Base-by-base conservation (phyloP, 495 filamentous ascomycete species). In the Gamarada debralockiae region DNA sequence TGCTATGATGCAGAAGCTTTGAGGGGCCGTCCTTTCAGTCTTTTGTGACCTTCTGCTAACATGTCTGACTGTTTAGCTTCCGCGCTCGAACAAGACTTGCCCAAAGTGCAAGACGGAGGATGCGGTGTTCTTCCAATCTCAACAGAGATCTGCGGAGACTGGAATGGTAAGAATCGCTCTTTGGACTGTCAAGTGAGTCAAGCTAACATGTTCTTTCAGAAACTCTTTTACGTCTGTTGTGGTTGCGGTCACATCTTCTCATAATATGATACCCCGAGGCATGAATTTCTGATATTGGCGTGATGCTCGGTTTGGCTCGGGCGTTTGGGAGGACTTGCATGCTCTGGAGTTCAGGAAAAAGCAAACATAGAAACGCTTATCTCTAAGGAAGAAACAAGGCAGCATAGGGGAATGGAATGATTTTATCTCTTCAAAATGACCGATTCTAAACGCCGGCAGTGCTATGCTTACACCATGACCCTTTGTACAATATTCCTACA, bases 181-280 rank as follows among this genome's bases (percentile, higher is more conserved):
- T 18, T 20, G 6, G 15, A 9, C 18, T 12, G 34, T 3, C 13
- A 17, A 18, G 34, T 7, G 24, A 22, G 42, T 6, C 10, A 13
- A 25, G 18, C 38, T 53, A 41, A 44, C 24, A 21, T 13, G n/a
- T 29, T 50, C 36, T 56, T 40, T 10, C 24, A 97, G 92, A 96
- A 92, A 91, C 80, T 98, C 12, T 98, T 96, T 70, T 96, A 90
- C 67, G 93, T 97, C 38, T 98, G 93, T 74, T 92, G 88, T 73
- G 78, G 80, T 20, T 98, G 93, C 67, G 90, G 89, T 60, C 84
- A 89, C 61, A 92, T 95, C 57, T 95, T 88, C 70, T 79, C 87
- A 56, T 61, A 42, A 60, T 63, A 59, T n/a, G n/a, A n/a, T n/a
- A n/a, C n/a, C n/a, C 52, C 52, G 52, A 4, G 45, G 53, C 34